Conservation (phyloP, 179 eudicot species). For the Camellia oleifera region DNA sequence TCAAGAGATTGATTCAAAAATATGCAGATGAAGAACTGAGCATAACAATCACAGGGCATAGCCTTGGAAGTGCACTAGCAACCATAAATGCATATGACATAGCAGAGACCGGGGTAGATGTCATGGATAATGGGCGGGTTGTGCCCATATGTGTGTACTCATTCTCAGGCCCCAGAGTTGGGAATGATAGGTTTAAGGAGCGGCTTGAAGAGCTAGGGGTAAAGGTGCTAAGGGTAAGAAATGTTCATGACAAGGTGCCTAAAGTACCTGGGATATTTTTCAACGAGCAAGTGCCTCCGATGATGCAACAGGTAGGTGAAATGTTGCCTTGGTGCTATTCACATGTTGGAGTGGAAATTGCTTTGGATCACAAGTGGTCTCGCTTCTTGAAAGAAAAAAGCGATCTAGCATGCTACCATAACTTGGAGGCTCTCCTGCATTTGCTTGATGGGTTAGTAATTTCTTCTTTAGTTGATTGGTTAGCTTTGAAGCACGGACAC, state of each 20-base stretch:
- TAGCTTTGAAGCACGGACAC: no score
- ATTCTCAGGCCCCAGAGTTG: conserved; percentile 72
- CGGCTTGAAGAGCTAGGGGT: conserved; percentile 61
- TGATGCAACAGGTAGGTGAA: conserved; percentile 42
- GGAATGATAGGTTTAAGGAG: conserved; percentile 69
- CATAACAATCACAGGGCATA: conserved; percentile 75
- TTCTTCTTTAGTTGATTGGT: conserved; percentile 45
- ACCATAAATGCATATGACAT: conserved; percentile 67
- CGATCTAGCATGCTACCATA: conserved; percentile 49
- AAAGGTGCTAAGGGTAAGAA: conserved; percentile 49
- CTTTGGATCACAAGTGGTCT: conserved; percentile 54
- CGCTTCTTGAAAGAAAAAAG: conserved; percentile 44
- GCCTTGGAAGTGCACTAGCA: conserved; percentile 71
- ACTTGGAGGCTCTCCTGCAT: conserved; percentile 65
- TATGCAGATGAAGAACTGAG: conserved; percentile 53
- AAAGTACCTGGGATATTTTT: conserved; percentile 63
- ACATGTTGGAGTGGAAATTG: conserved; percentile 66
- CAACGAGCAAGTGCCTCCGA: conserved; percentile 55
- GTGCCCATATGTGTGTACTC: conserved; percentile 58
- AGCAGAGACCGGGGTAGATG: conserved; percentile 55
- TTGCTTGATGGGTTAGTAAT: conserved; percentile 45
- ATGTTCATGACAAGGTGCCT: conserved; percentile 67
- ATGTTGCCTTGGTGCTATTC: conserved; percentile 76
- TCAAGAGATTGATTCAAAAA: conserved; percentile 42
- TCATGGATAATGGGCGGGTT: conserved; percentile 16